phyloP scores from a whole-genome alignment of 495 filamentous ascomycete species.

The Trichoderma asperelloides region DNA sequence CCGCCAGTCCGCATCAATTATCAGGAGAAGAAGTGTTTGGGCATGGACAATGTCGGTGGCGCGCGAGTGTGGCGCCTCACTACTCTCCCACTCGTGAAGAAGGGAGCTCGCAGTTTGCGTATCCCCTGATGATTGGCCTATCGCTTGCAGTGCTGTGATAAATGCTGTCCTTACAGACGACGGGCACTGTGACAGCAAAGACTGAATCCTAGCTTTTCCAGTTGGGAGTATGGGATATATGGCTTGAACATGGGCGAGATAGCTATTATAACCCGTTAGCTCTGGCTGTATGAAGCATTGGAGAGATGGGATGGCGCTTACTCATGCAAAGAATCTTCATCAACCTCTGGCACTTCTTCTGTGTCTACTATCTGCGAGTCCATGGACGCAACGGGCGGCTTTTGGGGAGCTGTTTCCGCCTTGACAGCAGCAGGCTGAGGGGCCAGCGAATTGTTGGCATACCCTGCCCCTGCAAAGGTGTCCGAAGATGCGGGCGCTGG shows the following conservation, averaged over 20 bases:
- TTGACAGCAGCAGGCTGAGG: slow-evolving; percentile 24
- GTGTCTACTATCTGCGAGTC: slow-evolving; percentile 28
- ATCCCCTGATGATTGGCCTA: slow-evolving; percentile 44
- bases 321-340: slow-evolving; percentile 31
- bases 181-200: slow-evolving; percentile 52
- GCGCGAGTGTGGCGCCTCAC: slow-evolving; percentile 32
- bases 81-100: slow-evolving; percentile 44
- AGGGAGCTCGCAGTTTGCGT: slow-evolving; percentile 40
- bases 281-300: not conserved
- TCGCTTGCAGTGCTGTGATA: slow-evolving; percentile 54
- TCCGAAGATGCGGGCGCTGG: slow-evolving; percentile 26
- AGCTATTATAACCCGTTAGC: slow-evolving; percentile 41
- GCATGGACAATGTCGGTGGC: slow-evolving; percentile 51
- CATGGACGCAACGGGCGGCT: slow-evolving; percentile 23
- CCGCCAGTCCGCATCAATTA: slow-evolving; percentile 48
- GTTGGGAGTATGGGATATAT: slow-evolving; percentile 66
- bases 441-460: slow-evolving; percentile 35
- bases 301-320: not conserved
- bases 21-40: slow-evolving; percentile 53
- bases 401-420: slow-evolving; percentile 19
- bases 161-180: slow-evolving; percentile 60
- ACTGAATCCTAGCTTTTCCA: slow-evolving; percentile 52
- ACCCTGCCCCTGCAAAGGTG: slow-evolving; percentile 18
- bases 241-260: slow-evolving; percentile 62
- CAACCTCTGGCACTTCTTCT: slow-evolving; percentile 29